Conservation (phyloP, 768 basidiomycete genomes). For the Lactarius hengduanensis region DNA sequence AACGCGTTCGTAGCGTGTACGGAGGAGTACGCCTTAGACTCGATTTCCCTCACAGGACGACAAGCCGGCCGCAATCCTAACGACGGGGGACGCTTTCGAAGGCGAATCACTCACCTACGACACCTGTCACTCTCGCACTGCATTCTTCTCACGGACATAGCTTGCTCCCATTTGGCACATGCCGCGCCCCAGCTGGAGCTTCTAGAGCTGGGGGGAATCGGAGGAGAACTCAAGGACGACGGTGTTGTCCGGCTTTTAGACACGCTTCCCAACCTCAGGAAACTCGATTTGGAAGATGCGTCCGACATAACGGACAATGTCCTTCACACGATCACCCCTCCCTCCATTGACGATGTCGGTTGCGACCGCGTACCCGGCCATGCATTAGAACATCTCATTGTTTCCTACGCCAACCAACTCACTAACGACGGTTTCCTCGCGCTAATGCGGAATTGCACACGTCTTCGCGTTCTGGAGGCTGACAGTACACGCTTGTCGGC, state of each 20-base stretch:
- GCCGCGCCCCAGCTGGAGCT: conserved; percentile 70
- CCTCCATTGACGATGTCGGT: conserved; percentile 23
- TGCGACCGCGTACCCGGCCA: conserved; percentile 45
- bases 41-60: conserved; percentile 54
- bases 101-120: conserved; percentile 65
- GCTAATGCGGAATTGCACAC: conserved; percentile 63
- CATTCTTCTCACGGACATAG: conserved; percentile 65
- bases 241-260: conserved; percentile 71
- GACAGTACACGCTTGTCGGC: conserved; percentile 77
- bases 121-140: conserved; percentile 77
- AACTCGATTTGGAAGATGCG: conserved; percentile 86
- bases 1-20: conserved; percentile 67
- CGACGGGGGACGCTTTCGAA: conserved; percentile 47
- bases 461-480: conserved; percentile 65
- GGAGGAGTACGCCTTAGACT: conserved; percentile 41
- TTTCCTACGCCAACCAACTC: conserved; percentile 66
- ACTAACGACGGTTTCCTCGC: conserved; percentile 60
- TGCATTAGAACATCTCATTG: conserved; percentile 64
- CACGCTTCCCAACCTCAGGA: conserved; percentile 67
- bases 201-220: conserved; percentile 78
- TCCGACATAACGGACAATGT: conserved; percentile 68
- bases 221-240: conserved; percentile 62
- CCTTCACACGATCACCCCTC: conserved; percentile 62
- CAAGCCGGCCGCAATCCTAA: conserved; percentile 63
- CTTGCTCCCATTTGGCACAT: conserved; percentile 69